Evolutionary conservation across 2,329 filamentous ascomycete species (phyloP).

Genomic region (Clonostachys rhizophaga): DNA sequence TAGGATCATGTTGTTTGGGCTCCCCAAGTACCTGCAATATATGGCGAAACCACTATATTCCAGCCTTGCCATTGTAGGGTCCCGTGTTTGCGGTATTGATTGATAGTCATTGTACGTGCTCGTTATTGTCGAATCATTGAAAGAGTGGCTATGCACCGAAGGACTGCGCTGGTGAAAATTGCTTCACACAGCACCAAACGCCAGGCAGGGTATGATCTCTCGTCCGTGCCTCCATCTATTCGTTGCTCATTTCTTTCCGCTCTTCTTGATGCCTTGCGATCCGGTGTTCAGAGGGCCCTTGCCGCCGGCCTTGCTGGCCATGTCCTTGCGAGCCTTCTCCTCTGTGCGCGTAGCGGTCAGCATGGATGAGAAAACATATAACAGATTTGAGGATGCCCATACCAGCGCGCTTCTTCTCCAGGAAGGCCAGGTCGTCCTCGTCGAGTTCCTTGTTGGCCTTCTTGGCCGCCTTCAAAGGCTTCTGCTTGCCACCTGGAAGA

Average conservation of each 20-base stretch:
- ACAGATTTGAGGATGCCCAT: constrained; percentile 22
- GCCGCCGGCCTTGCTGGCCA: constrained; percentile 76
- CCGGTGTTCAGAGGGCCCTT: constrained; percentile 87
- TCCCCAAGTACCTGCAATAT: no score
- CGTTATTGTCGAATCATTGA: no score
- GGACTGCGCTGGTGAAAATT: not conserved
- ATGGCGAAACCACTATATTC: no score
- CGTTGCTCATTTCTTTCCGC: constrained; percentile 78
- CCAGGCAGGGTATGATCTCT: not conserved
- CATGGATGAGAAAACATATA: not conserved
- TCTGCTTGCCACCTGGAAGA: constrained; percentile 70
- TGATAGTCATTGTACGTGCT: no score
- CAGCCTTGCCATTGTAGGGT: no score
- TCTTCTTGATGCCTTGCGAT: constrained; percentile 93
- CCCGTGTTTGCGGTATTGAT: no score
- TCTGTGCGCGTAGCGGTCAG: constrained; percentile 38
- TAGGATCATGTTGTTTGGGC: no score
- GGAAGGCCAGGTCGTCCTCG: constrained; percentile 80
- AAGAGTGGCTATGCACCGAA: no score
- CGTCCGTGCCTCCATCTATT: not conserved
- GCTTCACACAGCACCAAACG: not conserved
- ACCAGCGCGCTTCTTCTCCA: constrained; percentile 83
- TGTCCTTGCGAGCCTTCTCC: constrained; percentile 79
- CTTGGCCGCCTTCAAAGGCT: constrained; percentile 86
- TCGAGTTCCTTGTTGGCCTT: constrained; percentile 79